Conservation (phyloP, 768 basidiomycete genomes). For the Tylopilus subfusipes region DNA sequence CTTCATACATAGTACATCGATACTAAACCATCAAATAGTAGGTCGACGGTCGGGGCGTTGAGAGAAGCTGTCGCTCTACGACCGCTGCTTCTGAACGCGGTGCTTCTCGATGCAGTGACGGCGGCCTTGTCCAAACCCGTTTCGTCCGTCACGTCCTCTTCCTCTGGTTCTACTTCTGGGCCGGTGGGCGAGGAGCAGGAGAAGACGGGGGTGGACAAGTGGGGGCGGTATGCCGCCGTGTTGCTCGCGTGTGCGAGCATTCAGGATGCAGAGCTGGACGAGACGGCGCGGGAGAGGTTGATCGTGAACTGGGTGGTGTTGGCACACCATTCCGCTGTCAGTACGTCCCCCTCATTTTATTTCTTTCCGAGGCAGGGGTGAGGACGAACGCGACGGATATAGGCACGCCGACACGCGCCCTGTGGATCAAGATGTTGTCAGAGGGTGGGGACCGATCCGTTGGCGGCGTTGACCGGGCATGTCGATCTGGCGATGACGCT, state of each 20-base stretch:
- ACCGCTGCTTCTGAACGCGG: slow-evolving; percentile 47
- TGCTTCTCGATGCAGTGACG: slow-evolving; percentile 60
- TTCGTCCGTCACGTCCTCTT: neutral
- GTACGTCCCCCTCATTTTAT: slow-evolving; percentile 40
- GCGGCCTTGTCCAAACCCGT: slow-evolving; percentile 41
- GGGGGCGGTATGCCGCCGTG: slow-evolving; percentile 48
- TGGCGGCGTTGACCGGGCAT: slow-evolving; percentile 49
- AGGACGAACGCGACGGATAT: neutral
- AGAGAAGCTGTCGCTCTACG: slow-evolving; percentile 33
- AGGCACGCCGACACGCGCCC: slow-evolving; percentile 18
- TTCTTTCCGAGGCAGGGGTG: neutral
- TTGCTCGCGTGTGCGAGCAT: slow-evolving; percentile 51
- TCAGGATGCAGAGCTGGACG: slow-evolving; percentile 25
- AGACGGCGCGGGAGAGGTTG: slow-evolving; percentile 39
- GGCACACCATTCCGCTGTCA: slow-evolving; percentile 65
- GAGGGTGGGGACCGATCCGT: slow-evolving; percentile 63
- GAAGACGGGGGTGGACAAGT: slow-evolving; percentile 45
- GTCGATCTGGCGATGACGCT: slow-evolving; percentile 47
- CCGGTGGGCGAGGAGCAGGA: slow-evolving; percentile 33
- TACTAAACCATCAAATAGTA: no score
- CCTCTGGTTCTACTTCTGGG: neutral
- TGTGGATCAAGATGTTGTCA: slow-evolving; percentile 85
- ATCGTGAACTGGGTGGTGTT: slow-evolving; percentile 59
- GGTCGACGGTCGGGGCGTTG: slow-evolving; percentile 43
- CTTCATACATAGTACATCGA: no score